Evolutionary conservation across 225 moss, liverwort and hornwort genomes (phyloP), one percentile per base, ranked within the genome.

Genomic region (Climacium dendroides): DNA sequence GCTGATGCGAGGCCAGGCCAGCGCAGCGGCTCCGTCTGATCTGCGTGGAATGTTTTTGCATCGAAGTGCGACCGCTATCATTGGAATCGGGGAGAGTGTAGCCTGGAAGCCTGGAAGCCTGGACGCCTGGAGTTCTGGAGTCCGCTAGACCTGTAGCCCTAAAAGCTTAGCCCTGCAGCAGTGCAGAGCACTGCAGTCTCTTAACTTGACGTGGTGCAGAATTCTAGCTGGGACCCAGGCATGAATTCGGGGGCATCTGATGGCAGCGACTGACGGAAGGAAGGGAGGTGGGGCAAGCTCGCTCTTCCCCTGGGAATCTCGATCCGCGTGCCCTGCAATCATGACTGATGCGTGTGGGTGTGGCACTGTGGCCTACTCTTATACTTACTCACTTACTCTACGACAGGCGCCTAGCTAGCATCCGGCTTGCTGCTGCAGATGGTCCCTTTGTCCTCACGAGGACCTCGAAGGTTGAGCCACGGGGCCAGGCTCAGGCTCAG

Each of bases 1-100:
- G 83, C 67, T 47, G 74, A 65, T 65, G 74, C 73, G 15, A 1
- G 47, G 47, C 65, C 53, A 79, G 84, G 72, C 64, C 81, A 45
- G 59, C 53, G 17, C 52, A 19, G 69, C 61, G 76, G 60, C 90
- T 77, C 62, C 75, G 85, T 88, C 85, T 67, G 52, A 81, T 81
- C 77, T 81, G 77, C 76, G 70, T 78, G 82, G 90, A 90, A 90
- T 88, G 90, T 90, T 85, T 72, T 85, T 88, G 88, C 85, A 60
- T 85, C 64, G 78, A 82, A 55, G 32, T 48, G 16, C 80, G 59
- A 71, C 23, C n/a, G 22, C 80, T 53, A 84, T 90, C 80, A 74
- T 87, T 89, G 80, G 52, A 80, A 87, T 34, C 14, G 41, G 18
- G 57, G 8, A 58, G 3, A 28, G 57, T 5, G 2, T 32, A 74